phyloP scores from a whole-genome alignment of 305 asterid species.

The Solanum chacoense region DNA sequence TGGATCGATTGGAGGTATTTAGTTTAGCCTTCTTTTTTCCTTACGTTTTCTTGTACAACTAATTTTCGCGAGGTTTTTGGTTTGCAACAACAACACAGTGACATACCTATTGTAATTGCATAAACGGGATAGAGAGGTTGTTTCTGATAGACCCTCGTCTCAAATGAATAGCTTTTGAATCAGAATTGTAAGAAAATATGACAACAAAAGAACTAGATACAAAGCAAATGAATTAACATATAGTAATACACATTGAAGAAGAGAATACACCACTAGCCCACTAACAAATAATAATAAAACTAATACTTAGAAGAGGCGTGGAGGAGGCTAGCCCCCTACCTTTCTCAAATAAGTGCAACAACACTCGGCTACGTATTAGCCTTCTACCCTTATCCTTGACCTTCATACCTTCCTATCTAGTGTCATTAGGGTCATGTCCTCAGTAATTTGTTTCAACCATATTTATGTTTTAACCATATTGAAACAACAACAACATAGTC shows the following conservation, averaged over 20 bases:
- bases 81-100: neutral
- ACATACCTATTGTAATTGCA: neutral
- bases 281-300: neutral
- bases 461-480: neutral
- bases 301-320: neutral
- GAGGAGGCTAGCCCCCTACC: neutral
- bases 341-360: neutral
- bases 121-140: neutral
- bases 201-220: neutral
- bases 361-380: neutral
- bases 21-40: neutral
- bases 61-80: neutral
- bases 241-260: neutral
- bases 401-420: neutral
- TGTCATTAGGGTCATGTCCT: neutral
- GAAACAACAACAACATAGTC: neutral
- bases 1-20: constrained; percentile 80
- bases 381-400: neutral
- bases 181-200: neutral
- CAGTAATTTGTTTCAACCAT: neutral
- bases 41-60: neutral
- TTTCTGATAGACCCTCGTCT: neutral
- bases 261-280: neutral
- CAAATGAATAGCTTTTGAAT: neutral
- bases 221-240: neutral